Base-by-base conservation (phyloP, 2,329 filamentous ascomycete genomes). In the Xylariaceae sp. region DNA sequence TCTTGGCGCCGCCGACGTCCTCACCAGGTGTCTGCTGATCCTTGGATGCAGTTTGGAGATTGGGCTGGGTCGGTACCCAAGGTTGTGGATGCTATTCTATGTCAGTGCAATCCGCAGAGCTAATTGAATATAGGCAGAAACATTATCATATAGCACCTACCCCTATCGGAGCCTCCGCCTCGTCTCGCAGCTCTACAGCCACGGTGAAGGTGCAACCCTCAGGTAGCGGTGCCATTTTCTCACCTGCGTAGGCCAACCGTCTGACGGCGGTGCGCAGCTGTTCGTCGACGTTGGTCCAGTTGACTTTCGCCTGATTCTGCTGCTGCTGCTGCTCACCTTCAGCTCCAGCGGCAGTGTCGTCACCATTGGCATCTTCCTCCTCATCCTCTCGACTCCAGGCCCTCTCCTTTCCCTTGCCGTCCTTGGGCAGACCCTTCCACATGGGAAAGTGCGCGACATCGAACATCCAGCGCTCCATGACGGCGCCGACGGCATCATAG, bases 151-250 rank as follows among this genome's bases (percentile, higher is more conserved):
- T n/a, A 24, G 36, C 16, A 73, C 80, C 66, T 70, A 85, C 83
- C 48, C 78, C 79, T 57, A 86, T 83, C 0, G 84, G 85, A 8
- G 82, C 77, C 9, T 79, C 72, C 0, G 77, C 78, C 33, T 85
- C 78, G 18, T 87, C 82, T 32, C 81, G 82, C 59, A 92, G 69
- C 70, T 93, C 89, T 33, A 93, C 80, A 0, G 86, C 87, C n/a
- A 93, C 70, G 0, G 88, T 90, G 69, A 89, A 93, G 0, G 87
- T 88, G 69, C 88, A 91, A 1, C 81, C 81, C 1, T 77, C 72
- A 0, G 88, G 87, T 18, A 92, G 67, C 0, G 78, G 71, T 0
- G 70, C 73, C 57, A 91, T 76, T 50, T 75, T 78, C 55, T 84
- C 79, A 7, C 79, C 83, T 3, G 82, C 79, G 53, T 84, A 81